Evolutionary conservation across 1,284 basidiomycete genomes (phyloP).

Genomic region (Sporisorium exsertum): DNA sequence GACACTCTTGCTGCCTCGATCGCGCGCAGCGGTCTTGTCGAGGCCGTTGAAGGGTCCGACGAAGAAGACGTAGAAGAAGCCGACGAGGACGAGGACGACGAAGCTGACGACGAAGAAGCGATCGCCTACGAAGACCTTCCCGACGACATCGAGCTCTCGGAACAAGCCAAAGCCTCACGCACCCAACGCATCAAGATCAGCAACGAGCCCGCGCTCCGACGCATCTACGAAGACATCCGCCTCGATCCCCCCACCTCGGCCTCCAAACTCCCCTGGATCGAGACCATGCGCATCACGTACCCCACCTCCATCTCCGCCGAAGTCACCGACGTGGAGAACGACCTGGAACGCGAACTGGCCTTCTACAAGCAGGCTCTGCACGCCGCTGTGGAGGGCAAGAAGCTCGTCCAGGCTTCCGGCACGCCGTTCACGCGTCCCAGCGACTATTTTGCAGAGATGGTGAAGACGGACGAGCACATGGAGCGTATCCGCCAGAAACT

Average conservation of each 20-base stretch:
- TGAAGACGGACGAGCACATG: constrained; percentile 98
- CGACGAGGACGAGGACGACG: constrained; percentile 50
- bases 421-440: constrained; percentile 90
- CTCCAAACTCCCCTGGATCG: constrained; percentile 65
- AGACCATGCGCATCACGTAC: constrained; percentile 63
- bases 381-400: constrained; percentile 79
- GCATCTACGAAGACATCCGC: constrained; percentile 58
- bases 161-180: constrained; percentile 51
- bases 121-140: constrained; percentile 59
- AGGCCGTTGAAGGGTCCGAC: constrained; percentile 39
- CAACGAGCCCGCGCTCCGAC: constrained; percentile 58
- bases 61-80: constrained; percentile 47
- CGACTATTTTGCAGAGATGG: constrained; percentile 99
- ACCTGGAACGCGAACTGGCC: constrained; percentile 90
- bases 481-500: constrained; percentile 91
- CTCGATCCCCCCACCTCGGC: constrained; percentile 50
- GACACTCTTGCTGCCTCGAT: constrained; percentile 65
- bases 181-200: constrained; percentile 65
- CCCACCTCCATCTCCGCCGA: constrained; percentile 69
- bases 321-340: constrained; percentile 79
- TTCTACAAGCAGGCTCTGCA: constrained; percentile 98
- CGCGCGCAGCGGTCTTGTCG: constrained; percentile 61
- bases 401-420: constrained; percentile 79
- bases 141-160: constrained; percentile 54
- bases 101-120: constrained; percentile 32